Percentiles rank a stretch among this genome's conserved stretches.
phyloP scores from a whole-genome alignment of 2,329 filamentous ascomycete species.

The Cladophialophora chaetospira region DNA sequence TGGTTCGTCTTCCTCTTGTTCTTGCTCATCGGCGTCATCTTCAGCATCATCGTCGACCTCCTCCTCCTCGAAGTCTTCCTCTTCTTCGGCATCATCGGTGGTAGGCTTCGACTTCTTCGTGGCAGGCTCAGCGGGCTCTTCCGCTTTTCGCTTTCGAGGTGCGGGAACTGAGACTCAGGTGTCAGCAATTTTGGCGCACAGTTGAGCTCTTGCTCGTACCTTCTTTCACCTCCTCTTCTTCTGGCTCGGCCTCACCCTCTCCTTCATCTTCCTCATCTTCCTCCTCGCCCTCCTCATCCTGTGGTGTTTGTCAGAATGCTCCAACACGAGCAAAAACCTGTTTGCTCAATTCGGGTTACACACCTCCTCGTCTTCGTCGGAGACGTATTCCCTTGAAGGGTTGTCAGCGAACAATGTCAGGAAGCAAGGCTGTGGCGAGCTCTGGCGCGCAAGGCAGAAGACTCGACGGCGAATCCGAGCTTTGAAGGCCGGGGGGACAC shows the following conservation, averaged over 20 bases:
- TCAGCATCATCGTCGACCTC: constrained; percentile 25
- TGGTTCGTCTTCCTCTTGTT: too few species aligned
- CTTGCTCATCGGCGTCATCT: constrained; percentile 26
- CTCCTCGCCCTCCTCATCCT: constrained; percentile 40
- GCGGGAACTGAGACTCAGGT: constrained; percentile 13
- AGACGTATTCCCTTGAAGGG: constrained; percentile 32
- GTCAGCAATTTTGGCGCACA: constrained; percentile 9
- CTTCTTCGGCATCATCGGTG: constrained; percentile 22
- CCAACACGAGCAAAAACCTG: constrained; percentile 34
- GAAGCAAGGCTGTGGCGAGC: not conserved
- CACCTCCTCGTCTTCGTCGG: constrained; percentile 37
- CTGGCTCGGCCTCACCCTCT: constrained; percentile 26
- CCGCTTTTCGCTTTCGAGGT: constrained; percentile 33
- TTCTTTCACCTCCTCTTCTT: constrained; percentile 26
- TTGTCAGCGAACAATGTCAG: not conserved
- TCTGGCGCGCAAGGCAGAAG: not conserved
- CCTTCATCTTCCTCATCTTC: constrained; percentile 33
- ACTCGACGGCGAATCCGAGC: not conserved
- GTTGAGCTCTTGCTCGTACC: constrained; percentile 16
- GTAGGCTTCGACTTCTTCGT: constrained; percentile 30
- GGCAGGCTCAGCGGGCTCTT: constrained; percentile 25
- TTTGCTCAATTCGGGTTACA: not conserved
- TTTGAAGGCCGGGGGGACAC: too few species aligned
- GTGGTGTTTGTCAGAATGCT: constrained; percentile 32
- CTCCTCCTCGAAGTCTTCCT: constrained; percentile 27